A percentile compares a stretch with the other conserved stretches of the same genome.
phyloP scores from a whole-genome alignment of 805 yeast genomes.

The Ogataea chonburiensis region DNA sequence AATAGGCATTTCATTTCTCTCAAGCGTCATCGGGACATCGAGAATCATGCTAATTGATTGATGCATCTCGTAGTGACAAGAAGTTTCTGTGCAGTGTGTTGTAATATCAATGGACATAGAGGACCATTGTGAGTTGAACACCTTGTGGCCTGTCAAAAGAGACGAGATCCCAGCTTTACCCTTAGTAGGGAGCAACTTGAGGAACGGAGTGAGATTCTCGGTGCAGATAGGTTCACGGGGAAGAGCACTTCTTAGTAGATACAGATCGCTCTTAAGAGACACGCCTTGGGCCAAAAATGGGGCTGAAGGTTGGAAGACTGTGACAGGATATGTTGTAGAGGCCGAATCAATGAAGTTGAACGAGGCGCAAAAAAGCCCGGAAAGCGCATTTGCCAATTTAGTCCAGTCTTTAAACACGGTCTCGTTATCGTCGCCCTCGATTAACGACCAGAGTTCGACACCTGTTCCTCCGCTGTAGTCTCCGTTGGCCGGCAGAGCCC shows the following conservation, averaged over 20 bases:
- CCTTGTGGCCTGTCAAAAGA: slow-evolving; percentile 82
- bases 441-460: slow-evolving; percentile 86
- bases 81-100: slow-evolving; percentile 46
- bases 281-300: slow-evolving; percentile 20
- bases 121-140: slow-evolving; percentile 93
- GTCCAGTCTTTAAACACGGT: slow-evolving; percentile 69
- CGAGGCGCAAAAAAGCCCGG: slow-evolving; percentile 95
- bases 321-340: slow-evolving; percentile 67
- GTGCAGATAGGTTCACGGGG: slow-evolving; percentile 97
- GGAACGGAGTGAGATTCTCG: slow-evolving; percentile 91
- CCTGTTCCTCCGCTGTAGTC: slow-evolving; percentile 85
- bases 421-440: slow-evolving; percentile 58
- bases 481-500: slow-evolving; percentile 74
- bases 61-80: slow-evolving; percentile 53
- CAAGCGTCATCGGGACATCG: slow-evolving; percentile 65
- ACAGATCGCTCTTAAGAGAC: slow-evolving; percentile 42
- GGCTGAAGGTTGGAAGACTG: slow-evolving; percentile 35
- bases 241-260: slow-evolving; percentile 74
- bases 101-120: slow-evolving; percentile 82
- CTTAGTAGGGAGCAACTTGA: slow-evolving; percentile 86
- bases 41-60: slow-evolving; percentile 72
- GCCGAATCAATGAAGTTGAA: slow-evolving; percentile 81
- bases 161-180: slow-evolving; percentile 88
- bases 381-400: slow-evolving; percentile 65
- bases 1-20: slow-evolving; percentile 63